phyloP scores from a whole-genome alignment of 108 stramenopile genomes.

The Epipyxis sp. region DNA sequence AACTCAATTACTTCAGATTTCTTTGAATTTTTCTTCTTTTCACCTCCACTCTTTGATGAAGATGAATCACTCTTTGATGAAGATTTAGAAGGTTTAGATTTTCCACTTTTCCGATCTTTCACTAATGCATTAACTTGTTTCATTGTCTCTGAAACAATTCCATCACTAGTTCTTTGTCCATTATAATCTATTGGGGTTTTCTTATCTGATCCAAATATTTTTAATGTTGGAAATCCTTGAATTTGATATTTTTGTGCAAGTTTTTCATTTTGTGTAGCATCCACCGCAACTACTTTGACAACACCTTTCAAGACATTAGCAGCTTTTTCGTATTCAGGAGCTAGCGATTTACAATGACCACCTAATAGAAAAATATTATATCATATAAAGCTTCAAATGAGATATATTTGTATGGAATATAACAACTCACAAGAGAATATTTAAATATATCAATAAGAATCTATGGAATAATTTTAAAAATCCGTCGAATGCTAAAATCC shows the following conservation, averaged over 20 bases:
- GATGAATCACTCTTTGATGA: constrained; percentile 5
- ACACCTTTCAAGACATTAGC: constrained; percentile 50
- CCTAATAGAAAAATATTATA: no score
- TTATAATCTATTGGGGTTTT: constrained; percentile 45
- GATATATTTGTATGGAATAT: no score
- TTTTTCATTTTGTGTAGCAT: constrained; percentile 24
- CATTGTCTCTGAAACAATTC: constrained; percentile 43
- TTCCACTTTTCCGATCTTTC: constrained; percentile 36
- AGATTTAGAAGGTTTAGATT: background rate
- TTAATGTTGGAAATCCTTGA: constrained; percentile 55
- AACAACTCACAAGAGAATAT: no score
- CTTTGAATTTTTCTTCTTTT: constrained; percentile 11
- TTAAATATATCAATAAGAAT: no score
- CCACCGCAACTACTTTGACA: constrained; percentile 47
- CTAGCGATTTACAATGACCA: constrained; percentile 53
- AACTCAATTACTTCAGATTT: constrained; percentile 36
- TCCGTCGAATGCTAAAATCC: no score
- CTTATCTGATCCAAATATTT: constrained; percentile 57
- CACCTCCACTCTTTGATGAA: constrained; percentile 6
- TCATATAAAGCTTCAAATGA: no score
- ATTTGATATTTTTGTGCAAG: constrained; percentile 34
- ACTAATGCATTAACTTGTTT: constrained; percentile 31
- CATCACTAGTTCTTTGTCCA: constrained; percentile 41
- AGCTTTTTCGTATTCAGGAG: constrained; percentile 50
- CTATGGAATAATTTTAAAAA: no score